These are phyloP conservation scores for Stachybotrys echinatus DNA, from an alignment of 2,329 filamentous ascomycete genomes.

Conservation along the genomic window DNA sequence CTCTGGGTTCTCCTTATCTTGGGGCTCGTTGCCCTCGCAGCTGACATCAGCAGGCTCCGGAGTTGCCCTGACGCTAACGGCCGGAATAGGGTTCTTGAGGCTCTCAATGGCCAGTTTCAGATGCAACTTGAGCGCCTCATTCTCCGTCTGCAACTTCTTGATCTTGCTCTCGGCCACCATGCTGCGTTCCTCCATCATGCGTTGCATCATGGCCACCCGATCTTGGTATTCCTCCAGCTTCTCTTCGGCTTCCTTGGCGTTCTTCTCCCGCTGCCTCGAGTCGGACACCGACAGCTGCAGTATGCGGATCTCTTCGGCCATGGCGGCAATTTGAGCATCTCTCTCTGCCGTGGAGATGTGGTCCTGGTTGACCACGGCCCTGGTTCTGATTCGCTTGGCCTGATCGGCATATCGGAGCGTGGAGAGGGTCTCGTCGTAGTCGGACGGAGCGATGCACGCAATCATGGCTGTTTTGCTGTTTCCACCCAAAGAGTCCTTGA, in stretches of 20 bases:
- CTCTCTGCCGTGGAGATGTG: slow-evolving; percentile 87
- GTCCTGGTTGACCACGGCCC: slow-evolving; percentile 93
- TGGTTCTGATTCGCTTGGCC: slow-evolving; percentile 93
- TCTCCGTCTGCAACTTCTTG: slow-evolving; percentile 80
- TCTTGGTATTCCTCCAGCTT: slow-evolving; percentile 91
- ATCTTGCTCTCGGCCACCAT: slow-evolving; percentile 94
- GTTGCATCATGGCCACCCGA: slow-evolving; percentile 83
- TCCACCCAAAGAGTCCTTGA: slow-evolving; percentile 92
- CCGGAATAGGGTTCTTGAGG: slow-evolving; percentile 84
- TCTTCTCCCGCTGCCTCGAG: slow-evolving; percentile 63
- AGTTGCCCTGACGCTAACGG: slow-evolving; percentile 35
- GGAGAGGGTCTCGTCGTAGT: slow-evolving; percentile 95
- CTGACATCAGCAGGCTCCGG: slow-evolving; percentile 14
- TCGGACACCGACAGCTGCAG: slow-evolving; percentile 74
- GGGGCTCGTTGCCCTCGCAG: slow-evolving; percentile 19
- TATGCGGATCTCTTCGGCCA: slow-evolving; percentile 88
- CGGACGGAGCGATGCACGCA: slow-evolving; percentile 88
- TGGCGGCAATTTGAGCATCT: slow-evolving; percentile 87
- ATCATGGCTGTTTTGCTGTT: slow-evolving; percentile 99
- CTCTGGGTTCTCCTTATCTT: slow-evolving; percentile 33
- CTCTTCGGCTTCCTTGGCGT: slow-evolving; percentile 72
- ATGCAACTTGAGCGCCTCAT: slow-evolving; percentile 83
- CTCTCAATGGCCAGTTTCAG: slow-evolving; percentile 81
- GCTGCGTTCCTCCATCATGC: slow-evolving; percentile 90
- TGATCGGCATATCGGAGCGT: slow-evolving; percentile 96